Conservation (phyloP, 2,329 filamentous ascomycete genomes). For the Xylaria sp. region DNA sequence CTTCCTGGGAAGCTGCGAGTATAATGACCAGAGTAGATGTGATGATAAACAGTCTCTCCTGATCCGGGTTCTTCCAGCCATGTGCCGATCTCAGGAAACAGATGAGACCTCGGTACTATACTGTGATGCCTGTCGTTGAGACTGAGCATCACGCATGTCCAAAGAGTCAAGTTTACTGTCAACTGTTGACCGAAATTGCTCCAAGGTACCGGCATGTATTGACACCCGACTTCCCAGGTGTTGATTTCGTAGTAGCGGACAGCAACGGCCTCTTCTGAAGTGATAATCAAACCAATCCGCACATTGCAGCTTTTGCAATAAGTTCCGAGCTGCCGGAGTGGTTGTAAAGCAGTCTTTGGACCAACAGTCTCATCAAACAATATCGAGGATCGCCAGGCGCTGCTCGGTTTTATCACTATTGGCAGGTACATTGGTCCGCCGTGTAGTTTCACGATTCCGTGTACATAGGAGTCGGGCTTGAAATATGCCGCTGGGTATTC, state of each 20-base stretch:
- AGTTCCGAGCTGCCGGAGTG: not conserved
- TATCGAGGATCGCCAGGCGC: not conserved
- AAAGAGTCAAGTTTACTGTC: not conserved
- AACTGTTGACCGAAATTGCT: not conserved
- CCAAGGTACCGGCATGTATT: not conserved
- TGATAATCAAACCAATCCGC: not conserved
- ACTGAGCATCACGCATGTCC: not conserved
- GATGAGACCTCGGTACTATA: not conserved
- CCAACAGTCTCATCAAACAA: not conserved
- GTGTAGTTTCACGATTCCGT: not conserved
- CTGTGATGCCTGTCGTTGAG: not conserved
- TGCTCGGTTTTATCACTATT: not conserved
- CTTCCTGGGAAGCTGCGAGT: too few species aligned
- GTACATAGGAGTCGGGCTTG: not conserved
- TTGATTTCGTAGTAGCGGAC: not conserved
- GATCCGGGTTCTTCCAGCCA: not conserved
- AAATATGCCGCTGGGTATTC: not conserved
- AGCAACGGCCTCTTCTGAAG: not conserved
- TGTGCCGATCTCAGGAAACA: not conserved
- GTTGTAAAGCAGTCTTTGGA: not conserved
- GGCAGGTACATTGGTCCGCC: not conserved
- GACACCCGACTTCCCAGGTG: not conserved
- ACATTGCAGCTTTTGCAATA: not conserved
- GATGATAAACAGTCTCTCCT: not conserved
- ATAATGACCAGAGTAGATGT: not conserved